Evolutionary conservation across 495 filamentous ascomycete species (phyloP).

Genomic region (Trypethelium eluteriae): DNA sequence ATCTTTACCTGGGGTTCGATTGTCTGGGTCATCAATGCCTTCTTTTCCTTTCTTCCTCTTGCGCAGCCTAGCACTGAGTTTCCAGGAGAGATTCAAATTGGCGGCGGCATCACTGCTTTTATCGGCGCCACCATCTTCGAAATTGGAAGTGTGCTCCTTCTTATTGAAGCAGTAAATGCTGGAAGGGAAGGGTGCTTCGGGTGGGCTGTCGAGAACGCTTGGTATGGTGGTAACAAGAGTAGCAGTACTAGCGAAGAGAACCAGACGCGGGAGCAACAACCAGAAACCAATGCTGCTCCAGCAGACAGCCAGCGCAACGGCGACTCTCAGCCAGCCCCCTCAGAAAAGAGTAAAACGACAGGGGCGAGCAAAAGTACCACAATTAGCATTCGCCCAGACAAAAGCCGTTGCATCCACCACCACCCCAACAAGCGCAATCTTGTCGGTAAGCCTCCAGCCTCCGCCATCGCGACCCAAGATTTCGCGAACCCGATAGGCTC

Average conservation of each 20-base stretch:
- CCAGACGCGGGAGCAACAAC: neutral
- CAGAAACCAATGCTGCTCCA: neutral
- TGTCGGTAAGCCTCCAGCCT: slow-evolving; percentile 30
- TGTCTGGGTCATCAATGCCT: slow-evolving; percentile 61
- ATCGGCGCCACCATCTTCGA: slow-evolving; percentile 66
- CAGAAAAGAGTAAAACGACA: neutral
- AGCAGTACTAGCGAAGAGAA: slow-evolving; percentile 4
- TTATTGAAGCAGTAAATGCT: slow-evolving; percentile 64
- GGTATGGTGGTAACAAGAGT: neutral
- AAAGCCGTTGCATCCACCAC: slow-evolving; percentile 41
- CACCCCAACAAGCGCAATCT: slow-evolving; percentile 48
- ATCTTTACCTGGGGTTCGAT: slow-evolving; percentile 58
- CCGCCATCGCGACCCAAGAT: slow-evolving; percentile 6
- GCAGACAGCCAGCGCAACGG: neutral
- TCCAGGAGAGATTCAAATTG: slow-evolving; percentile 42
- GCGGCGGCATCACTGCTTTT: slow-evolving; percentile 58
- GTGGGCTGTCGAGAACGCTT: slow-evolving; percentile 51
- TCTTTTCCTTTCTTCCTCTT: slow-evolving; percentile 59
- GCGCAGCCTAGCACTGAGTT: slow-evolving; percentile 49
- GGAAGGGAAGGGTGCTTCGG: slow-evolving; percentile 61
- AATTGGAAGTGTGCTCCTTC: slow-evolving; percentile 54
- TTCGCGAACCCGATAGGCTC: slow-evolving; percentile 18
- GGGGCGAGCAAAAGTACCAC: neutral
- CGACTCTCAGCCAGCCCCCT: neutral
- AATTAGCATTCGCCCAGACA: slow-evolving; percentile 12